A percentile compares a stretch with the other conserved stretches of the same genome.
Evolutionary conservation across 805 yeast species (phyloP).

Genomic region (Yarrowia deformans): DNA sequence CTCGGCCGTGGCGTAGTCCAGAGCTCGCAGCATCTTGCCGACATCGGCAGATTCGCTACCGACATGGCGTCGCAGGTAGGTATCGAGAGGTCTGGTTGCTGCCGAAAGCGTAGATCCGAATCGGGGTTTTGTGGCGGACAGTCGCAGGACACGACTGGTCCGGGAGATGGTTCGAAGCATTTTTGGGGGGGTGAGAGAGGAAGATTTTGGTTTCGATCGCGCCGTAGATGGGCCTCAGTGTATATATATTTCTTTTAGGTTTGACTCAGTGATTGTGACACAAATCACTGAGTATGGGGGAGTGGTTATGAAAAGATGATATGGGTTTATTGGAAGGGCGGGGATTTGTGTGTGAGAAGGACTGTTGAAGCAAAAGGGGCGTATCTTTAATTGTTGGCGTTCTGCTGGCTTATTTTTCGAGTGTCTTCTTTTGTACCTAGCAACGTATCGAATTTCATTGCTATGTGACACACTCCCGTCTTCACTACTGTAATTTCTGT

Average conservation of each 20-base stretch:
- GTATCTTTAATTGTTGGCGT: no score
- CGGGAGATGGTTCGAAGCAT: slow-evolving; percentile 32
- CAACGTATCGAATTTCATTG: no score
- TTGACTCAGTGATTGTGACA: slow-evolving; percentile 38
- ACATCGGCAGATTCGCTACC: slow-evolving; percentile 77
- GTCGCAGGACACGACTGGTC: slow-evolving; percentile 29
- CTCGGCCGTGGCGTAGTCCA: slow-evolving; percentile 64
- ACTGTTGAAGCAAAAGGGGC: no score
- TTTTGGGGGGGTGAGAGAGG: neutral
- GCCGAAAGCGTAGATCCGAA: slow-evolving; percentile 13
- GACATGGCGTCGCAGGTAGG: slow-evolving; percentile 88
- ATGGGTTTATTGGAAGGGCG: no score
- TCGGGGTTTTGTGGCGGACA: slow-evolving; percentile 32
- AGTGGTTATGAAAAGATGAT: neutral
- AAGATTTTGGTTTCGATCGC: neutral
- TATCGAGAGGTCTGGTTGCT: slow-evolving; percentile 61
- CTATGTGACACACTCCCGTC: no score
- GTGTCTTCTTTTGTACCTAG: no score
- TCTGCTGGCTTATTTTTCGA: no score
- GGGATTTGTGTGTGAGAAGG: no score
- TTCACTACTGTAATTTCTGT: no score
- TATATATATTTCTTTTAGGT: slow-evolving; percentile 32
- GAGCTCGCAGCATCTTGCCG: slow-evolving; percentile 64
- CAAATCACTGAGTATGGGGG: slow-evolving; percentile 29
- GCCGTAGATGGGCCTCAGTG: slow-evolving; percentile 7